Evolutionary conservation across 1,284 basidiomycete genomes (phyloP).

Genomic region (Trametes hirsuta): DNA sequence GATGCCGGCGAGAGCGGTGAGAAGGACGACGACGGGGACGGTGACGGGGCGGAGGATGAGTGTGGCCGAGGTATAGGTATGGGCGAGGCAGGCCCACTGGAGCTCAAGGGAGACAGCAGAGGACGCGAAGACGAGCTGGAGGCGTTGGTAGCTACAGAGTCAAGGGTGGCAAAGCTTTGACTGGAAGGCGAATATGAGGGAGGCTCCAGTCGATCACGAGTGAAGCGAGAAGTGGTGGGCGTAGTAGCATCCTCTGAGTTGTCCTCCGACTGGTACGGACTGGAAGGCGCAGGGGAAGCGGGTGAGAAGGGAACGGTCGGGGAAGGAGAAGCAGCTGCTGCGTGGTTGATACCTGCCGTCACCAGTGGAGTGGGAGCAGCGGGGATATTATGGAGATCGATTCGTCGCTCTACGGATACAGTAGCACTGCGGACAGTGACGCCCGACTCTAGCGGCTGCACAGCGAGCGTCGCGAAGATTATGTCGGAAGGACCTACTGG

Average conservation of each 20-base stretch:
- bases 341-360: slow-evolving; percentile 30
- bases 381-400: slow-evolving; percentile 37
- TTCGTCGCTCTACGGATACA: slow-evolving; percentile 43
- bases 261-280: slow-evolving; percentile 9
- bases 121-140: slow-evolving; percentile 19
- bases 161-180: slow-evolving; percentile 25
- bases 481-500: slow-evolving; percentile 45
- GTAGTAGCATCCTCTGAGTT: slow-evolving; percentile 15
- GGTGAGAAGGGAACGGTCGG: slow-evolving; percentile 16
- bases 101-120: slow-evolving; percentile 19
- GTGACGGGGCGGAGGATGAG: slow-evolving; percentile 31
- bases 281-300: slow-evolving; percentile 11
- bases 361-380: slow-evolving; percentile 26
- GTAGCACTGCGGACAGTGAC: slow-evolving; percentile 40
- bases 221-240: slow-evolving; percentile 17
- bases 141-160: slow-evolving; percentile 16
- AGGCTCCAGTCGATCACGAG: slow-evolving; percentile 7
- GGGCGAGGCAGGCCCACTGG: slow-evolving; percentile 8
- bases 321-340: slow-evolving; percentile 31
- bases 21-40: slow-evolving; percentile 37
- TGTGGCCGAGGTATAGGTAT: slow-evolving; percentile 19
- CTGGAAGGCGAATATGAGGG: slow-evolving; percentile 17
- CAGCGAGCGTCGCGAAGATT: slow-evolving; percentile 40
- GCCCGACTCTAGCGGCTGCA: slow-evolving; percentile 38
- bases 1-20: slow-evolving; percentile 27